A percentile compares a stretch with the other conserved stretches of the same genome.
phyloP scores from a whole-genome alignment of 129 eudicot genomes.

The Escallonia rubra region DNA sequence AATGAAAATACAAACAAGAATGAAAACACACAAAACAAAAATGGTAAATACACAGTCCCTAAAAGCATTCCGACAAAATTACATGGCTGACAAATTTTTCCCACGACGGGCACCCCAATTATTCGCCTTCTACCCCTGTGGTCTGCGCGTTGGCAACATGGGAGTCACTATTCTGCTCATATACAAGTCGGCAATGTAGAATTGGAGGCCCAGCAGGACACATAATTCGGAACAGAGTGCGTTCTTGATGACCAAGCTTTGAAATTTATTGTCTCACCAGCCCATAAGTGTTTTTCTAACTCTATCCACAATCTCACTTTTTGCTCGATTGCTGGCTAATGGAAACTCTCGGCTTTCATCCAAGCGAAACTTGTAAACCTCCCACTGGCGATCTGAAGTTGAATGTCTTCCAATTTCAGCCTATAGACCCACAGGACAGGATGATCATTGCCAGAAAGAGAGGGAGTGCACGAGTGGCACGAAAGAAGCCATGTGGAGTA shows the following conservation, averaged over 20 bases:
- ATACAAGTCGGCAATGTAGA: no score
- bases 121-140: no score
- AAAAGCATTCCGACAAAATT: no score
- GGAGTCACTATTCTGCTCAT: no score
- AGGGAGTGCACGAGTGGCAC: not conserved
- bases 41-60: no score
- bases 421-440: slow-evolving; percentile 27
- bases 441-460: not conserved
- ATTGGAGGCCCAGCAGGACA: no score
- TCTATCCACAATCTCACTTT: slow-evolving; percentile 53
- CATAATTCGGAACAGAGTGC: not conserved
- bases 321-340: slow-evolving; percentile 34
- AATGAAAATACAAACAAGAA: no score
- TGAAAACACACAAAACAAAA: no score
- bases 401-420: slow-evolving; percentile 88
- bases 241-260: not conserved
- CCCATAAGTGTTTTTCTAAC: slow-evolving; percentile 80
- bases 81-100: no score
- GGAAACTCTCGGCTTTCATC: slow-evolving; percentile 56
- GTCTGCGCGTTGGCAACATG: no score
- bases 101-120: no score
- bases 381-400: slow-evolving; percentile 69
- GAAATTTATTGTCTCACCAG: slow-evolving; percentile 42
- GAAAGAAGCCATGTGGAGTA: not conserved
- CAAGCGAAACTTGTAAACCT: slow-evolving; percentile 74